Conservation (phyloP, 2,329 filamentous ascomycete species). For the Colletotrichum chlorophyti region DNA sequence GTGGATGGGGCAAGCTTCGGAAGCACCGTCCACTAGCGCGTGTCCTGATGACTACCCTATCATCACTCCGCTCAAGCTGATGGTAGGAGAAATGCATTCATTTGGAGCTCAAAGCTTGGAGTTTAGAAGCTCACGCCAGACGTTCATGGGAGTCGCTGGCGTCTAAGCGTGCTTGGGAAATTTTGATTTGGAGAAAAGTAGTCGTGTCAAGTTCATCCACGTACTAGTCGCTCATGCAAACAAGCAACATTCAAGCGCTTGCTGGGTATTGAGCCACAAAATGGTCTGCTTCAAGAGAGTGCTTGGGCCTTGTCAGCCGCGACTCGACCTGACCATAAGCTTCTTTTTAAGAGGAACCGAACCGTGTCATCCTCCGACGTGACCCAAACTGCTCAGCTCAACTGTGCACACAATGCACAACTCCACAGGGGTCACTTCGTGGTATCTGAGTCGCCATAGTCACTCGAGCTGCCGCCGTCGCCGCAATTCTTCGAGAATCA, state of each 20-base stretch:
- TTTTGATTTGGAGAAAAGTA: slow-evolving; percentile 20
- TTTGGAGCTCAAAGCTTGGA: background rate
- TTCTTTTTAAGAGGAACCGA: slow-evolving; percentile 15
- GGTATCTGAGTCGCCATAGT: background rate
- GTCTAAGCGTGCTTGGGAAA: slow-evolving; percentile 9
- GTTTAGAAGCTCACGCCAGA: slow-evolving; percentile 1
- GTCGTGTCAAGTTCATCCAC: slow-evolving; percentile 29
- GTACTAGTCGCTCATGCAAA: slow-evolving; percentile 19
- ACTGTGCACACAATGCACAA: slow-evolving; percentile 24
- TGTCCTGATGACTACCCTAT: too few species aligned
- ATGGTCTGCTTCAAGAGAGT: background rate
- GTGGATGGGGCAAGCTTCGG: too few species aligned
- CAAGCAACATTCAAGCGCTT: slow-evolving; percentile 9
- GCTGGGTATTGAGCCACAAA: slow-evolving; percentile 3
- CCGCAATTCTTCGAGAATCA: background rate
- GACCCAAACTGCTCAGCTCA: slow-evolving; percentile 1
- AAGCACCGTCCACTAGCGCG: too few species aligned
- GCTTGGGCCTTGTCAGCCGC: slow-evolving; percentile 17
- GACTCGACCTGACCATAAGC: slow-evolving; percentile 21
- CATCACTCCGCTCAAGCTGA: too few species aligned
- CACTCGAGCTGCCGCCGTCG: background rate
- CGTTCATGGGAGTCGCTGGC: slow-evolving; percentile 4
- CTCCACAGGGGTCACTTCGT: slow-evolving; percentile 15
- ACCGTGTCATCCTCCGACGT: slow-evolving; percentile 14
- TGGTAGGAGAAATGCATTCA: background rate